phyloP scores from a whole-genome alignment of 140 eudicot genomes.

The Anethum foeniculum region DNA sequence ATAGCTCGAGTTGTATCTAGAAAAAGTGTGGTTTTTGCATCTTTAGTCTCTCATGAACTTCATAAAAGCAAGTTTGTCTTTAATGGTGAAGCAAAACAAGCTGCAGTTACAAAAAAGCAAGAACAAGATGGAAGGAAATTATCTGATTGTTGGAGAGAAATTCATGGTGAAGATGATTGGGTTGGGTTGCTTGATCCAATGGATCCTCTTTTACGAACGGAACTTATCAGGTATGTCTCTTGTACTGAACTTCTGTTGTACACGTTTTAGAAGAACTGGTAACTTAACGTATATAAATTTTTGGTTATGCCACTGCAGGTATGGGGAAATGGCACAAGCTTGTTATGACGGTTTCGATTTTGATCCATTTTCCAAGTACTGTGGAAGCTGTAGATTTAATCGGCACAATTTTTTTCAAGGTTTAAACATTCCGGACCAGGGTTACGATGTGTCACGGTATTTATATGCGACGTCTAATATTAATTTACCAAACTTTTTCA shows the following conservation, averaged over 20 bases:
- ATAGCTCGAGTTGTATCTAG: background rate
- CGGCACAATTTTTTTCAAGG: slow-evolving; percentile 25
- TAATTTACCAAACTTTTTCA: slow-evolving; percentile 38
- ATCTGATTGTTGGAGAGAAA: slow-evolving; percentile 24
- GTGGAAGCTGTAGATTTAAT: slow-evolving; percentile 34
- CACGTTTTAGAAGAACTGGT: too few relatives aligned
- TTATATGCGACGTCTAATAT: slow-evolving; percentile 36
- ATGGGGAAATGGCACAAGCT: slow-evolving; percentile 48
- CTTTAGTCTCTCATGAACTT: background rate
- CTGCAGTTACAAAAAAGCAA: background rate
- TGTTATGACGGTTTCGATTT: slow-evolving; percentile 42
- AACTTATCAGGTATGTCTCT: slow-evolving; percentile 18
- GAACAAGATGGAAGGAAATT: background rate
- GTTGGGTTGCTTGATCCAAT: slow-evolving; percentile 35
- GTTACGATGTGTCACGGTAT: slow-evolving; percentile 29
- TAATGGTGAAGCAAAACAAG: background rate
- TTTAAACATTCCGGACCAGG: slow-evolving; percentile 18
- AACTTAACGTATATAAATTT: background rate
- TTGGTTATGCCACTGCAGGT: background rate
- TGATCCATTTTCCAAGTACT: slow-evolving; percentile 35
- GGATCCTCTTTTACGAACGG: background rate
- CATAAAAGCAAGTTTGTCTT: background rate
- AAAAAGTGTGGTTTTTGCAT: background rate
- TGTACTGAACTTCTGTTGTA: too few relatives aligned
- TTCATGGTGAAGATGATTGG: slow-evolving; percentile 28